These are phyloP conservation scores for Diaporthe humulicola DNA, from an alignment of 2,329 filamentous ascomycete genomes.

Conservation along the genomic window DNA sequence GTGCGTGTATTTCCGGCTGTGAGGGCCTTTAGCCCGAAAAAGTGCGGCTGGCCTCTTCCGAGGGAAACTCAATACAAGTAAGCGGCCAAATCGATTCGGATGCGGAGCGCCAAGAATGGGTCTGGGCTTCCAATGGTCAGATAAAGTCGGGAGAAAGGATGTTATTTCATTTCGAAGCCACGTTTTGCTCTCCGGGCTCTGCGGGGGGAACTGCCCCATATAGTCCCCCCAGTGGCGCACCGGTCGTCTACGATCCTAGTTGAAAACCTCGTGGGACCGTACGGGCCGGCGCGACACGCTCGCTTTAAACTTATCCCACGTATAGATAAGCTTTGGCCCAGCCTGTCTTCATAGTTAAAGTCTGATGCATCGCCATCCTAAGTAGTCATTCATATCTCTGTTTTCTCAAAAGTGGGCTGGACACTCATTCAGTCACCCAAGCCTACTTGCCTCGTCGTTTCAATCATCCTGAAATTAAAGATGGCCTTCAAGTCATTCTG, in stretches of 20 bases:
- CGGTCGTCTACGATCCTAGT: background rate
- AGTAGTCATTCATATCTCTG: background rate
- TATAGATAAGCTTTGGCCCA: conserved; percentile 15
- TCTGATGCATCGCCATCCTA: background rate
- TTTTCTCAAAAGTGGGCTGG: background rate
- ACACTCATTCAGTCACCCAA: too few species aligned
- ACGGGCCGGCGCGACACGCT: background rate
- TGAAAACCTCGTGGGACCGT: background rate
- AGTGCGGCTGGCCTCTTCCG: conserved; percentile 35
- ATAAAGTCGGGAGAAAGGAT: background rate
- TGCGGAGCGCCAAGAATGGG: conserved; percentile 1
- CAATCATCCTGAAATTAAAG: background rate
- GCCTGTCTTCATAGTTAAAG: background rate
- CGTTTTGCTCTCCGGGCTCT: background rate
- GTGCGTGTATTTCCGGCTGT: background rate
- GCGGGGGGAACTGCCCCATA: conserved; percentile 14
- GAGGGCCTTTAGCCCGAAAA: conserved; percentile 31
- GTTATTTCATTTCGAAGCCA: background rate
- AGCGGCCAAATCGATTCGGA: conserved; percentile 3
- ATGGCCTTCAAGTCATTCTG: conserved; percentile 20
- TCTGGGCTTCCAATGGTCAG: conserved; percentile 36
- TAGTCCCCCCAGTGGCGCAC: background rate
- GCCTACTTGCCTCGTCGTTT: too few species aligned
- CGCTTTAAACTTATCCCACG: background rate
- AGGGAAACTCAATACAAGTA: conserved; percentile 9